A percentile compares a stretch with the other conserved stretches of the same genome.
Conservation (phyloP, 306 rosid species). For the Vigna nakashimae region DNA sequence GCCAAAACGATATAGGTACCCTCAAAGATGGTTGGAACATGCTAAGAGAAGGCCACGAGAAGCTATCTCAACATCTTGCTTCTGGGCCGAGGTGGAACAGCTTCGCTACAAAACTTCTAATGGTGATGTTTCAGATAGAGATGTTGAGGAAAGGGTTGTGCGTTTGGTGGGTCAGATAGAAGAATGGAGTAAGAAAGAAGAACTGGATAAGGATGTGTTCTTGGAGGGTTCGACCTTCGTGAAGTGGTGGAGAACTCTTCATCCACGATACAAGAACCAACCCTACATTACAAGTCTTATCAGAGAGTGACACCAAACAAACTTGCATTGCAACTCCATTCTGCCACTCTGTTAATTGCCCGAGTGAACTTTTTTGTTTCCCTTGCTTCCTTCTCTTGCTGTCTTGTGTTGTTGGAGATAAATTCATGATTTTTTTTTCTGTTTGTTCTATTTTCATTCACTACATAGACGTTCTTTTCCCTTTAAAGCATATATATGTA, state of each 20-base stretch:
- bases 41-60: fast-evolving
- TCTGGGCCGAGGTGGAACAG: constrained; percentile 85
- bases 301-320: not conserved
- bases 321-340: not conserved
- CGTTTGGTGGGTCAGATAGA: constrained; percentile 36
- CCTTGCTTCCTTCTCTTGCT: no score
- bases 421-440: no score
- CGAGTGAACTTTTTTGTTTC: no score
- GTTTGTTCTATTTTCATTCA: no score
- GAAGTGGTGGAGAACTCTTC: constrained; percentile 63
- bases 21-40: constrained; percentile 75
- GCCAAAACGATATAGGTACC: constrained; percentile 65
- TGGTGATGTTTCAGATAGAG: not conserved
- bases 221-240: constrained; percentile 55
- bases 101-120: constrained; percentile 8
- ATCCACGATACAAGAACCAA: constrained; percentile 22
- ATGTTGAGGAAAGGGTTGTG: constrained; percentile 21
- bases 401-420: no score
- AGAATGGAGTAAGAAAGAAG: constrained; percentile 34
- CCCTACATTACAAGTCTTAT: constrained; percentile 39
- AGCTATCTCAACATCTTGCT: constrained; percentile 54
- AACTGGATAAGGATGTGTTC: constrained; percentile 53
- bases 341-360: no score
- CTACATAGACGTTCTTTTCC: no score
- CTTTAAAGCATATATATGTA: no score